Conservation (phyloP, 2,329 filamentous ascomycete species). For the Pseudogymnoascus sp. region DNA sequence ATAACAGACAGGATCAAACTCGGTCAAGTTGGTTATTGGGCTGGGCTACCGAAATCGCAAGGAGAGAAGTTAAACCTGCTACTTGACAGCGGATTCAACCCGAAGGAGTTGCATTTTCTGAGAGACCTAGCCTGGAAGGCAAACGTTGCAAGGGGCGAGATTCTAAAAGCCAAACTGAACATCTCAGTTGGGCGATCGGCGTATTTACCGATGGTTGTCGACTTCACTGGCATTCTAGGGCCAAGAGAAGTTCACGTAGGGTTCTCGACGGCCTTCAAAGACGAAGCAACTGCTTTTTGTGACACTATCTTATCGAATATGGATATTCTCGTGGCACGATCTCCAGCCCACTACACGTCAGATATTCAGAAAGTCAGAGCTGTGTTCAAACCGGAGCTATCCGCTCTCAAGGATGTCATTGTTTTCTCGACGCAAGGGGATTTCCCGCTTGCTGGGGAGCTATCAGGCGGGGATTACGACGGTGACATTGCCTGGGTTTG, state of each 20-base stretch:
- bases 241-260: conserved; percentile 60
- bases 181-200: conserved; percentile 54
- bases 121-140: conserved; percentile 34
- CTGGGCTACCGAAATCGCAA: conserved; percentile 18
- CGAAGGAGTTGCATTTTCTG: conserved; percentile 39
- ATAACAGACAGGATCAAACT: conserved; percentile 29
- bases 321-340: conserved; percentile 58
- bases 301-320: conserved; percentile 46
- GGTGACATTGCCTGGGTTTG: conserved; percentile 72
- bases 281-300: conserved; percentile 43
- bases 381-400: conserved; percentile 50
- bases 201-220: conserved; percentile 57
- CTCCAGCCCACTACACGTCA: conserved; percentile 59
- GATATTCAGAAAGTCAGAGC: conserved; percentile 63
- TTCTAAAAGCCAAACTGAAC: conserved; percentile 45
- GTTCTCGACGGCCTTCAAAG: conserved; percentile 53
- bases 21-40: conserved; percentile 20
- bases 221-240: conserved; percentile 51
- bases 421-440: conserved; percentile 62
- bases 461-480: conserved; percentile 76
- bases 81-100: conserved; percentile 53
- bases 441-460: conserved; percentile 55
- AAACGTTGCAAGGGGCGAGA: conserved; percentile 20
- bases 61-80: conserved; percentile 47
- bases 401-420: conserved; percentile 66